phyloP scores from a whole-genome alignment of 2,329 filamentous ascomycete species.

The Aspergillus tamarii region DNA sequence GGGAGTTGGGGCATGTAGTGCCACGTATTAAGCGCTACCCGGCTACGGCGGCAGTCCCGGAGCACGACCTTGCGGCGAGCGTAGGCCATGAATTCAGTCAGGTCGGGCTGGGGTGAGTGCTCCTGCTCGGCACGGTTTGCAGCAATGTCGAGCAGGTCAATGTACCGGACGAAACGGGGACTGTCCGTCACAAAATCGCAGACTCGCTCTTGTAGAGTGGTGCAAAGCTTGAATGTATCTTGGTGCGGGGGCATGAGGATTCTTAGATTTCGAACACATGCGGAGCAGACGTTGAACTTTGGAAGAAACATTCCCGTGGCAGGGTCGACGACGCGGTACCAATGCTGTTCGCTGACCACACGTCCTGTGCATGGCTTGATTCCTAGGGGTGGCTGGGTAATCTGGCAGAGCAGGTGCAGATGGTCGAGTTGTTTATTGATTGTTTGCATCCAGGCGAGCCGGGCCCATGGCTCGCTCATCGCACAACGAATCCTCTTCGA shows the following conservation, averaged over 20 bases:
- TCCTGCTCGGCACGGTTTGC: constrained; percentile 46
- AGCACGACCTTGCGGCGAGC: constrained; percentile 61
- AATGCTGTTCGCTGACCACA: constrained; percentile 62
- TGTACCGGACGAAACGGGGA: constrained; percentile 59
- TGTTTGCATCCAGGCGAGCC: constrained; percentile 81
- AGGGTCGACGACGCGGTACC: constrained; percentile 76
- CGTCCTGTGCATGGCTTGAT: constrained; percentile 62
- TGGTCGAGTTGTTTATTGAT: constrained; percentile 69
- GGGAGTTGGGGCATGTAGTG: constrained; percentile 75
- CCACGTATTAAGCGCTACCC: constrained; percentile 70
- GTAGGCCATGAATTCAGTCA: constrained; percentile 65
- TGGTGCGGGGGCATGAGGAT: constrained; percentile 72
- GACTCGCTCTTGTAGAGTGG: constrained; percentile 53
- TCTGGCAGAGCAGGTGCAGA: constrained; percentile 68
- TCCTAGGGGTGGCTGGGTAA: constrained; percentile 65
- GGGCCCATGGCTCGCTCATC: constrained; percentile 80
- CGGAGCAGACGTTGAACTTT: constrained; percentile 74
- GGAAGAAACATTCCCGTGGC: constrained; percentile 65
- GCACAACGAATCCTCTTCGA: constrained; percentile 70
- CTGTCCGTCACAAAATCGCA: constrained; percentile 72
- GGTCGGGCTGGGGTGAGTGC: constrained; percentile 50
- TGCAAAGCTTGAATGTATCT: constrained; percentile 62
- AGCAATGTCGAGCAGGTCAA: constrained; percentile 59
- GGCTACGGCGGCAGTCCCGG: constrained; percentile 68
- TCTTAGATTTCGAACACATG: constrained; percentile 73